Evolutionary conservation across 495 filamentous ascomycete genomes (phyloP).

Genomic region (Aspergillus olivimuriae): DNA sequence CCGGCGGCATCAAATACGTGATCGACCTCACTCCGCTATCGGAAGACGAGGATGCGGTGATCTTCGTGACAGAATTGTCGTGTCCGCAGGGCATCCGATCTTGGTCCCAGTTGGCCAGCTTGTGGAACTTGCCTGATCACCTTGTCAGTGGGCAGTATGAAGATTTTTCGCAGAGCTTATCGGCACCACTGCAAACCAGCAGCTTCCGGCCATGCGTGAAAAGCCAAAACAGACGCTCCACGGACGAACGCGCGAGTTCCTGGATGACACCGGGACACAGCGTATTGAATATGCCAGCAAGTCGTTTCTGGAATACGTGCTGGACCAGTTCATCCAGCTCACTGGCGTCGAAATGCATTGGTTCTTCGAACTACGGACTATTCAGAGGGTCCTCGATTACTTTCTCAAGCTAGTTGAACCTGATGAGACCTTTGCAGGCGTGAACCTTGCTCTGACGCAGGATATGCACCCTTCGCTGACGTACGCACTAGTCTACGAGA

Average conservation of each 20-base stretch:
- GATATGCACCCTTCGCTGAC: too few species aligned
- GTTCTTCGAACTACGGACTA: constrained; percentile 28
- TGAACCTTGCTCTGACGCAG: too few species aligned
- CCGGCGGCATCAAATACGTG: constrained; percentile 44
- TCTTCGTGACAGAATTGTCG: constrained; percentile 50
- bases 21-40: constrained; percentile 56
- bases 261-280: constrained; percentile 40
- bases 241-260: constrained; percentile 25
- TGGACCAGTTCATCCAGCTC: constrained; percentile 28
- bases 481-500: too few species aligned
- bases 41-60: constrained; percentile 53
- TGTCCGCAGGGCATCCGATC: constrained; percentile 45
- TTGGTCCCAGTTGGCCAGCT: constrained; percentile 33
- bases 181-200: constrained; percentile 22
- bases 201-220: constrained; percentile 25
- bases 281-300: constrained; percentile 48
- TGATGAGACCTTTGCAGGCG: too few species aligned
- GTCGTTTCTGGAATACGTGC: constrained; percentile 32
- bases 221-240: constrained; percentile 12
- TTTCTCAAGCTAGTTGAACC: too few species aligned
- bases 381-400: constrained; percentile 17
- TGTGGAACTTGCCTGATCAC: constrained; percentile 40
- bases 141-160: constrained; percentile 34
- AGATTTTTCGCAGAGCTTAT: constrained; percentile 16
- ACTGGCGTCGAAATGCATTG: constrained; percentile 34